Evolutionary conservation across 1,284 basidiomycete genomes (phyloP), one percentile per base, ranked within the genome.

Genomic region (Phlebopus sp.): DNA sequence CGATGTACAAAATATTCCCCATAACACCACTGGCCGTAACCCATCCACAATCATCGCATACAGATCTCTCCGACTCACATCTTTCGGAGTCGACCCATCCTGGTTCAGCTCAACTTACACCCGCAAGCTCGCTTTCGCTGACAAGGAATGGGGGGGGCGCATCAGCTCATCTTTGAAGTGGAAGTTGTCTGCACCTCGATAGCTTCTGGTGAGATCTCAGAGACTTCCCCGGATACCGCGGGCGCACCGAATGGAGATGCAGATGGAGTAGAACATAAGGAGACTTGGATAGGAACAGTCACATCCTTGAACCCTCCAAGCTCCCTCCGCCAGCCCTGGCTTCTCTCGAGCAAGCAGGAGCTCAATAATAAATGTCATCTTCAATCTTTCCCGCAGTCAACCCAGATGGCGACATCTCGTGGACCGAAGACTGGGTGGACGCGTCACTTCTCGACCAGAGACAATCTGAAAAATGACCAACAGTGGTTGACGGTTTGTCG

Each of bases 81-180:
- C 61, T 7, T 65, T 73, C 23, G 57, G 61, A 38, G 53, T 58
- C 4, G 62, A 76, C 42, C 68, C 69, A 10, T 53, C 63, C 9
- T 60, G 59, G 1, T 74, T 72, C 47, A 37, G 50, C 1, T 70
- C 71, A 13, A 70, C 49, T n/a, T 70, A 68, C 27, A 61, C 56
- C 21, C 55, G 58, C 11, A 70, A 73, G 49, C 49, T 46, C 5
- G 42, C 53, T 2, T 68, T 69, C 45, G 57, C 63, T 2, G 57
- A 58, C 2, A 63, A 65, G 2, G 29, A 56, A 25, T 74, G 70
- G 72, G 54, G 52, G n/a, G 47, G 54, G 42, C 62, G 65, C 7
- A 48, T 73, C 35, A 59, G 63, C 31, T 58, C 56, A 0, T 18
- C 48, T 1, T 4, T 8, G 10, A 29, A 60, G 37, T 51, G 38